phyloP scores from a whole-genome alignment of 2,329 filamentous ascomycete genomes.

The Biscogniauxia marginata region DNA sequence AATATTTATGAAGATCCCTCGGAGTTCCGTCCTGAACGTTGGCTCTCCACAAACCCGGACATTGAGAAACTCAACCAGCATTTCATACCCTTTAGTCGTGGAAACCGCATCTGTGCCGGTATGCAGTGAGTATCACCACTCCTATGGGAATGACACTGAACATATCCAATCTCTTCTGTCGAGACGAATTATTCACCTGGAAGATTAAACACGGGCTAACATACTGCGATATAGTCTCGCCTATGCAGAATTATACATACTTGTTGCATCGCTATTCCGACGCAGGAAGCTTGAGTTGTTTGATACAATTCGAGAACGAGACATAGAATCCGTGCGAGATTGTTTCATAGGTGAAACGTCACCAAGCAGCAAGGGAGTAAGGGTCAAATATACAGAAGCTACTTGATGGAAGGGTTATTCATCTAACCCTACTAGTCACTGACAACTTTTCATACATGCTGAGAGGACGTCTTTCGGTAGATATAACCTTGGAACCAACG shows the following conservation, averaged over 20 bases:
- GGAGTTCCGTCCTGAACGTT: conserved; percentile 5
- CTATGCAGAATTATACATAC: conserved; percentile 17
- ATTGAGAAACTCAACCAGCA: conserved; percentile 1
- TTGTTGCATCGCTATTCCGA: conserved; percentile 11
- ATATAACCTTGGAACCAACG: too few relatives aligned
- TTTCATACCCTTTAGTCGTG: conserved; percentile 6
- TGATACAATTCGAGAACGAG: conserved; percentile 14
- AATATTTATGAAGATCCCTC: conserved; percentile 2
- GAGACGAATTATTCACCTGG: background rate
- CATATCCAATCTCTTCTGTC: too few relatives aligned
- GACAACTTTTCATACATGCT: too few relatives aligned
- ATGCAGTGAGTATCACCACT: conserved; percentile 4
- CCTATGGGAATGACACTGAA: too few relatives aligned
- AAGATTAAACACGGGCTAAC: background rate
- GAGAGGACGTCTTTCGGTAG: too few relatives aligned
- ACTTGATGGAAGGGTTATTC: background rate
- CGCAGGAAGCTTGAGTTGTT: conserved; percentile 8
- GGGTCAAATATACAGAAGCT: conserved; percentile 6
- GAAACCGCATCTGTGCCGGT: conserved; percentile 8
- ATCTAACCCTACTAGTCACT: too few relatives aligned
- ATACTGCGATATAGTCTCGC: conserved; percentile 10
- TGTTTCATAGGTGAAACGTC: conserved; percentile 20
- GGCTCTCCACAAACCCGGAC: conserved; percentile 5
- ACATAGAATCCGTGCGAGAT: conserved; percentile 18
- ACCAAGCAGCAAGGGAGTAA: conserved; percentile 7